Conservation (phyloP, 2,329 filamentous ascomycete genomes). For the Calonectria montana region DNA sequence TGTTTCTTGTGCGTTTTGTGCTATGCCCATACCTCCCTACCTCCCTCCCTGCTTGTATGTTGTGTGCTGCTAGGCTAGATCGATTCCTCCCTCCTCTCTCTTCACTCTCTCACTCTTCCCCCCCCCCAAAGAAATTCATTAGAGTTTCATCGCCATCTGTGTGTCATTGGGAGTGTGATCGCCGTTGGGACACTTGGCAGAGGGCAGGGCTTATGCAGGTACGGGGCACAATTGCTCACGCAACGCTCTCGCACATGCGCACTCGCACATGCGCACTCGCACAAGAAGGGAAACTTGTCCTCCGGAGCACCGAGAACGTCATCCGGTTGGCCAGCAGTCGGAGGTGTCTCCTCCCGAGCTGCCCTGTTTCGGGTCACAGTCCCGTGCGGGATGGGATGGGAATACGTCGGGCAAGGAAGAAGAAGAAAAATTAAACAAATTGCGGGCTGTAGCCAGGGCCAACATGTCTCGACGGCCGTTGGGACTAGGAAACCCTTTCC, state of each 20-base stretch:
- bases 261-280: slow-evolving; percentile 1
- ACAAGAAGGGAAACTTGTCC: neutral
- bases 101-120: too few species aligned
- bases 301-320: neutral
- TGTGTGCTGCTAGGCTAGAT: neutral
- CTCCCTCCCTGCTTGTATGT: neutral
- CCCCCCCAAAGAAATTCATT: neutral
- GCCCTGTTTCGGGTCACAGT: neutral
- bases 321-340: neutral
- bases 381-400: neutral
- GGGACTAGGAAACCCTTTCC: neutral
- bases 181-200: neutral
- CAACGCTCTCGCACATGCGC: neutral
- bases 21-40: neutral
- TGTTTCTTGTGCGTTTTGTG: neutral
- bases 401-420: neutral
- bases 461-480: neutral
- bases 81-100: too few species aligned
- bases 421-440: neutral
- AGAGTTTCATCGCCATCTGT: neutral
- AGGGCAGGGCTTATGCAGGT: slow-evolving; percentile 1
- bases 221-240: slow-evolving; percentile 3
- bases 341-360: neutral
- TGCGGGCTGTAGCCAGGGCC: neutral
- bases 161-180: neutral